A percentile compares a stretch with the other conserved stretches of the same genome.
Conservation (phyloP, 495 filamentous ascomycete species). For the Lophiostoma macrostomum region DNA sequence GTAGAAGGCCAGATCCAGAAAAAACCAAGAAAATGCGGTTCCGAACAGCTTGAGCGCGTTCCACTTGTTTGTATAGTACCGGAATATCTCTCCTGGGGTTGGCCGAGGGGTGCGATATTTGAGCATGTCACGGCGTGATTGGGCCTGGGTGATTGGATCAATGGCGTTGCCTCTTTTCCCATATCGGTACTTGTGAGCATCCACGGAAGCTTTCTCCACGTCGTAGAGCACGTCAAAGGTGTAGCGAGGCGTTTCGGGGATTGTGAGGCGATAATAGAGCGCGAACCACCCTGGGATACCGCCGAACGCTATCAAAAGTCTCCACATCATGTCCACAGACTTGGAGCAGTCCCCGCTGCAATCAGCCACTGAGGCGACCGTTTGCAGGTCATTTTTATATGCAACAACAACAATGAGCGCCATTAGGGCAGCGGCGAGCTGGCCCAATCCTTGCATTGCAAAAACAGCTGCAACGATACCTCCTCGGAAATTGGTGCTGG, state of each 20-base stretch:
- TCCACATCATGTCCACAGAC: slow-evolving; percentile 83
- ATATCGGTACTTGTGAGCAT: slow-evolving; percentile 53
- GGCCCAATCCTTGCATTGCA: slow-evolving; percentile 78
- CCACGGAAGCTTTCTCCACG: slow-evolving; percentile 62
- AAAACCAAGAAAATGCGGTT: slow-evolving; percentile 79
- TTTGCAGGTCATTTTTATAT: slow-evolving; percentile 62
- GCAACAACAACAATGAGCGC: slow-evolving; percentile 68
- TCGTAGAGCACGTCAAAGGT: slow-evolving; percentile 79
- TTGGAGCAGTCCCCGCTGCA: slow-evolving; percentile 63
- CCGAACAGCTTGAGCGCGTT: slow-evolving; percentile 68
- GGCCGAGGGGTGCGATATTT: slow-evolving; percentile 57
- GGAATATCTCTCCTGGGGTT: slow-evolving; percentile 49
- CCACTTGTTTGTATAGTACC: slow-evolving; percentile 62
- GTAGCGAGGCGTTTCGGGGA: slow-evolving; percentile 77
- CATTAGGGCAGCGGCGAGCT: slow-evolving; percentile 67
- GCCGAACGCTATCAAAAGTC: slow-evolving; percentile 71
- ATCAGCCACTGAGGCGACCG: slow-evolving; percentile 45
- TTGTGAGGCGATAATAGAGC: slow-evolving; percentile 82
- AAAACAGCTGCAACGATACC: slow-evolving; percentile 84
- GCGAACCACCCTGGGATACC: slow-evolving; percentile 73
- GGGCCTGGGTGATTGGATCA: slow-evolving; percentile 58
- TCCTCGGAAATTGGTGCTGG: slow-evolving; percentile 79
- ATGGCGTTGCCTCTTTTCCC: slow-evolving; percentile 49
- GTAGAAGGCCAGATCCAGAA: slow-evolving; percentile 75
- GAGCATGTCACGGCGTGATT: slow-evolving; percentile 47